Conservation (phyloP, 768 basidiomycete species). For the Imleria badia region DNA sequence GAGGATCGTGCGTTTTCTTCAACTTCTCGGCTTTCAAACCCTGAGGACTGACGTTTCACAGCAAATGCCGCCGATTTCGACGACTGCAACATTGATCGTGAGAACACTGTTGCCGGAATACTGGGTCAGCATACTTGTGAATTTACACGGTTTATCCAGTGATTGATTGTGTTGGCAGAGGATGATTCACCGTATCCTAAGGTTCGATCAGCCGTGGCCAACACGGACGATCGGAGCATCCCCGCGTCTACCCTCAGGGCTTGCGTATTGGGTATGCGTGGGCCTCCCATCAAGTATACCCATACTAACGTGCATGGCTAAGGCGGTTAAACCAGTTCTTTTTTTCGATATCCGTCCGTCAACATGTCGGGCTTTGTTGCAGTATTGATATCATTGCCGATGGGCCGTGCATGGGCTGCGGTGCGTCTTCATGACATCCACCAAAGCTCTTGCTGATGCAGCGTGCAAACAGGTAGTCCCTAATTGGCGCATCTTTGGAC, state of each 20-base stretch:
- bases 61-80: constrained; percentile 27
- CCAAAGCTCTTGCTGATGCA: not conserved
- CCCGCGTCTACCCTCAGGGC: no score
- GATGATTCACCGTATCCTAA: constrained; percentile 88
- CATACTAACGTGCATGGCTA: not conserved
- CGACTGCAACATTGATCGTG: constrained; percentile 38
- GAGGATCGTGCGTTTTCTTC: no score
- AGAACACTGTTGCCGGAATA: constrained; percentile 12
- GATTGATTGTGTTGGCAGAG: constrained; percentile 33
- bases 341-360: constrained; percentile 60
- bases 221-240: constrained; percentile 68
- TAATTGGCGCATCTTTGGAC: constrained; percentile 49
- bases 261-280: constrained; percentile 50
- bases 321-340: constrained; percentile 75
- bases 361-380: no score
- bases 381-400: no score
- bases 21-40: no score
- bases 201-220: constrained; percentile 73
- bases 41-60: not conserved
- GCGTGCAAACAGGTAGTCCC: constrained; percentile 43
- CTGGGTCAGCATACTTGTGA: constrained; percentile 13
- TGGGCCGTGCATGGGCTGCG: no score
- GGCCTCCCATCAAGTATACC: rapidly evolving
- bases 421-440: constrained; percentile 11
- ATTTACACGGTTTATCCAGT: not conserved